Evolutionary conservation across 306 rosid species (phyloP), one percentile per base, ranked within the genome.

Genomic region (Amphicarpaea edgeworthii): DNA sequence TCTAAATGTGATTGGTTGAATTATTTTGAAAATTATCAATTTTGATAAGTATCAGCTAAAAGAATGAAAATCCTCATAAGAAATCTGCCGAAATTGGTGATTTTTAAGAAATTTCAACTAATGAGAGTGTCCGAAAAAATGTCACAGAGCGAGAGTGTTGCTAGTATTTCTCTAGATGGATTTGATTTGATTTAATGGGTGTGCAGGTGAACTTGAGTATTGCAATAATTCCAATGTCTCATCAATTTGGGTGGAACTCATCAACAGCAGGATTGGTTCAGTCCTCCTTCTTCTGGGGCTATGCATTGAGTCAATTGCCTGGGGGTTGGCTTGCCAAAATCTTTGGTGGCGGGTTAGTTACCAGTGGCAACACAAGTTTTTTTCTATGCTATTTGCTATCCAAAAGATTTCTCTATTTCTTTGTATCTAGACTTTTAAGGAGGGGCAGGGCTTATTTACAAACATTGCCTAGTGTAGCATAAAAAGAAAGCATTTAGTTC

Each of bases 271-370:
- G 99, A 61, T 84, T 95, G 96, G 99, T 95, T 73, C 99, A 95
- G 73, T 95, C 99, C 10, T 90, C 99, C 46, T 95, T 95, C 92
- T 95, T 95, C 81, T 92, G 99, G 99, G 99, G 99, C 59, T 95
- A 95, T 83, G 98, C 99, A 2, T 72, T 92, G 83, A 92, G 97
- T 78, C 99, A 95, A 71, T 88, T 95, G 86, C 99, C 97, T 12
- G 99, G 99, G 59, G 97, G 99, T 19, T 95, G 97, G 99, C 85
- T 92, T 71, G 93, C 99, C 79, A 92, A 88, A 92, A 82, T 77
- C 55, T 95, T 92, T 89, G 97, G 99, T 72, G 99, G 99, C 79
- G 84, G 99, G 99, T 95, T 82, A 82, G 91, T 87, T 77, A 77
- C 16, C 51, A 8, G 5, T 42, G 12, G 28, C 85, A 40, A 40